Evolutionary conservation across 176 grass and related monocot genomes (phyloP).

Genomic region (maize (Zea mays)): Zm-B73-REFERENCE-NAM-5.0 NC_050098.1:141538001-141538500

Average conservation of each 20-base stretch:
- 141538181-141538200: constrained; percentile 83
- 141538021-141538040: too few relatives aligned
- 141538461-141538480: background rate
- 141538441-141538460: background rate
- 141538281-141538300: constrained; percentile 85
- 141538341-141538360: constrained; percentile 95
- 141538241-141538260: constrained; percentile 72
- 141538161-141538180: constrained; percentile 23
- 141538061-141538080: too few relatives aligned
- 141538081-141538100: too few relatives aligned
- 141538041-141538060: too few relatives aligned
- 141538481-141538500: background rate
- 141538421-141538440: background rate
- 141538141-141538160: constrained; percentile 25
- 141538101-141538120: constrained; percentile 25
- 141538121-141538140: background rate
- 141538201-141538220: constrained; percentile 99
- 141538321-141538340: constrained; percentile 93
- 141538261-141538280: constrained; percentile 87
- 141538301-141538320: constrained; percentile 88
- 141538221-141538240: constrained; percentile 96
- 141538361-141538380: background rate
- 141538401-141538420: constrained; percentile 17
- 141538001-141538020: too few relatives aligned
- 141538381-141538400: constrained; percentile 2